Conservation (phyloP, 2,329 filamentous ascomycete species). For the Fusarium praegraminearum region DNA sequence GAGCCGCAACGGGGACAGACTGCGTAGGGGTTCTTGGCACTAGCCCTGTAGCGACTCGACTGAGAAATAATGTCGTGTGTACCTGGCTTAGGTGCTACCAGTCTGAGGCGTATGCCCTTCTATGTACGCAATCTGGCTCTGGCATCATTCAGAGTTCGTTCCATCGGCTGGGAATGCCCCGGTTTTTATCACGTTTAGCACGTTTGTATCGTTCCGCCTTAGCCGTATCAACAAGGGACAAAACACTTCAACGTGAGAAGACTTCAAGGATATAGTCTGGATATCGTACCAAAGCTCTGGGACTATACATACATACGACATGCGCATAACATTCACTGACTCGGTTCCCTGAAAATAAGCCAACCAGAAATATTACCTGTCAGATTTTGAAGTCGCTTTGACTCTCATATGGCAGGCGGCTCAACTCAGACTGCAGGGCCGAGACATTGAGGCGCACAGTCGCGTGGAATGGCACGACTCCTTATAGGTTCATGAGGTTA, state of each 20-base stretch:
- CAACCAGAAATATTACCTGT: not conserved
- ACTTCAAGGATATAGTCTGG: not conserved
- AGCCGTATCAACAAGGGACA: not conserved
- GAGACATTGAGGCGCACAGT: not conserved
- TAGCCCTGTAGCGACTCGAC: not conserved
- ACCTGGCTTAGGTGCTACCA: not conserved
- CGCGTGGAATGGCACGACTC: not conserved
- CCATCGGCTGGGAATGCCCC: not conserved
- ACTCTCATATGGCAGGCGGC: not conserved
- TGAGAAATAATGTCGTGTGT: not conserved
- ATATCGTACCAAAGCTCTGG: not conserved
- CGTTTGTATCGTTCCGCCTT: not conserved
- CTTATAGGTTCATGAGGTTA: not conserved
- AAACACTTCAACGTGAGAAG: not conserved
- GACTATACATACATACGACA: not conserved
- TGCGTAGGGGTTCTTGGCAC: not conserved
- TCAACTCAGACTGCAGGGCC: not conserved
- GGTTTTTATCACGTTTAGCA: not conserved
- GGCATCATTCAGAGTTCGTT: not conserved
- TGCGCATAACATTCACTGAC: not conserved
- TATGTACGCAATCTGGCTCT: not conserved
- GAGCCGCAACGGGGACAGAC: not conserved
- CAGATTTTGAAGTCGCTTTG: not conserved
- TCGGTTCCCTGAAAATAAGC: not conserved
- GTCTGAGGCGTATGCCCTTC: not conserved